Conservation (phyloP, 257 asterid species). For the Solanum pennellii region DNA sequence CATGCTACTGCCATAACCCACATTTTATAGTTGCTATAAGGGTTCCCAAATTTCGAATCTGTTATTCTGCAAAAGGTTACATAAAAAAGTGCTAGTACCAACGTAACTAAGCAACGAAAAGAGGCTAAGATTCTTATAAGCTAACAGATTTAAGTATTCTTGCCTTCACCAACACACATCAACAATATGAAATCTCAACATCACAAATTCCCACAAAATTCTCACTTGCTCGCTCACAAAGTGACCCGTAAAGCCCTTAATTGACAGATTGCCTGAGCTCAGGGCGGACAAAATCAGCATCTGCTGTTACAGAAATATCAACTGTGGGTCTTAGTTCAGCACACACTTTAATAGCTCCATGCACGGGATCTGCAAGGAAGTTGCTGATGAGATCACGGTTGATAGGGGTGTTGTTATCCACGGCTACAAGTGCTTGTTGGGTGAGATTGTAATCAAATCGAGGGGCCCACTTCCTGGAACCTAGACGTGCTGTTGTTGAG, state of each 20-base stretch:
- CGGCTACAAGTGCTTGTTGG: conserved; percentile 86
- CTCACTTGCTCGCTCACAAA: background rate
- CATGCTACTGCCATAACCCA: background rate
- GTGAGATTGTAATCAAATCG: conserved; percentile 79
- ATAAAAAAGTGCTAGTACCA: background rate
- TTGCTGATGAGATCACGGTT: conserved; percentile 74
- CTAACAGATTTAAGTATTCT: background rate
- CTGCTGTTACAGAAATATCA: conserved; percentile 79
- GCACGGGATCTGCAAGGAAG: conserved; percentile 78
- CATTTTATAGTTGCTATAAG: background rate
- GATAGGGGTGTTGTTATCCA: conserved; percentile 52
- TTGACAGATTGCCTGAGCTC: conserved; percentile 55
- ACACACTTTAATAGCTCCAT: conserved; percentile 75
- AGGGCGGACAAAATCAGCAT: conserved; percentile 94
- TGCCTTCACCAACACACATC: background rate
- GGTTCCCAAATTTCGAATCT: background rate
- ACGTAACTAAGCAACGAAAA: background rate
- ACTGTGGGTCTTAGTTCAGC: conserved; percentile 91
- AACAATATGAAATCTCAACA: background rate
- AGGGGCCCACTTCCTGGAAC: conserved; percentile 97
- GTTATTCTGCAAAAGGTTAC: background rate
- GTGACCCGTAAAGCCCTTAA: conserved; percentile 3
- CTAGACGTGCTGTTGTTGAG: conserved; percentile 86
- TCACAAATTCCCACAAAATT: background rate
- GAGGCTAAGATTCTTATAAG: background rate